A percentile compares a stretch with the other conserved stretches of the same genome.
These are phyloP conservation scores for Wakefieldia striispora DNA, from an alignment of 768 basidiomycete species.

Conservation along the genomic window DNA sequence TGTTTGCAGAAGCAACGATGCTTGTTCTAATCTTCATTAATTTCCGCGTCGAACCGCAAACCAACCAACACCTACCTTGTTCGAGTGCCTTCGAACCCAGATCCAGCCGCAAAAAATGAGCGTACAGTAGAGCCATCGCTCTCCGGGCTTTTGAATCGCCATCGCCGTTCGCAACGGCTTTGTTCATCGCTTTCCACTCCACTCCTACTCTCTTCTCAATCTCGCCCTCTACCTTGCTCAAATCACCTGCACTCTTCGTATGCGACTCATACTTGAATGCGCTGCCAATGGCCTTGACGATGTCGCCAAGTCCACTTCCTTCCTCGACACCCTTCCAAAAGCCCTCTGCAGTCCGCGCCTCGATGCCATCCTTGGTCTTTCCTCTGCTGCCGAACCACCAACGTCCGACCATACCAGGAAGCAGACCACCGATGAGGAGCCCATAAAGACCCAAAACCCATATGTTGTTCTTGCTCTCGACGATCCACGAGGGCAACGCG, in stretches of 20 bases:
- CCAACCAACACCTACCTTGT: constrained; percentile 48
- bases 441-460: constrained; percentile 91
- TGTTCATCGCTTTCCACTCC: constrained; percentile 55
- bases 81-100: constrained; percentile 50
- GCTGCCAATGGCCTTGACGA: constrained; percentile 68
- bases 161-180: constrained; percentile 37
- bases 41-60: neutral
- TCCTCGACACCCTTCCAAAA: constrained; percentile 91
- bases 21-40: constrained; percentile 58
- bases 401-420: constrained; percentile 85
- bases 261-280: constrained; percentile 60
- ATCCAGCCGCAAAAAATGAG: constrained; percentile 76
- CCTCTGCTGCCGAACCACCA: constrained; percentile 97
- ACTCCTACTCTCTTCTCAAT: constrained; percentile 47
- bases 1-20: constrained; percentile 62
- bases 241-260: constrained; percentile 32
- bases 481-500: constrained; percentile 90
- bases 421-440: constrained; percentile 78
- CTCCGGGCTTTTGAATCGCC: constrained; percentile 39
- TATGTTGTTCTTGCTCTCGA: constrained; percentile 87
- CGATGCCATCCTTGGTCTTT: constrained; percentile 89
- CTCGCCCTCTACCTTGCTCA: constrained; percentile 50
- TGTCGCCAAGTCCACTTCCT: constrained; percentile 66
- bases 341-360: constrained; percentile 73
- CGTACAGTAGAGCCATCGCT: constrained; percentile 76